Evolutionary conservation across 768 basidiomycete species (phyloP).

Genomic region (Lactarius sanguifluus): DNA sequence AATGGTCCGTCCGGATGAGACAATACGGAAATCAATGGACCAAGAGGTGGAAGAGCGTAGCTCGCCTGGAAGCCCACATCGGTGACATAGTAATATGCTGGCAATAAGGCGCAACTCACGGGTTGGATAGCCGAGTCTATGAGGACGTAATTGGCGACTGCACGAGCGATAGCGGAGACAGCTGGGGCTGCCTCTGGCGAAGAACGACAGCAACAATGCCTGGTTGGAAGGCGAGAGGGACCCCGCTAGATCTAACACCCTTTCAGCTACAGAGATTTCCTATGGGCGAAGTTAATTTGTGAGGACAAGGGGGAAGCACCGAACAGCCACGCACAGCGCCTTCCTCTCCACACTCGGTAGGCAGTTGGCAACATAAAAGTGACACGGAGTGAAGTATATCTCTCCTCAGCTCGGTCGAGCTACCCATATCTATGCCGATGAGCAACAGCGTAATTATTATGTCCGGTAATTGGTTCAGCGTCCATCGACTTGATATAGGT

Average conservation of each 20-base stretch:
- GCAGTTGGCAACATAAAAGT: slow-evolving; percentile 44
- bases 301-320: background rate
- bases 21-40: slow-evolving; percentile 52
- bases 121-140: slow-evolving; percentile 31
- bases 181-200: slow-evolving; percentile 51
- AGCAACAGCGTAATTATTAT: slow-evolving; percentile 51
- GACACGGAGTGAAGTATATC: slow-evolving; percentile 52
- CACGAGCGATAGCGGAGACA: slow-evolving; percentile 56
- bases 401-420: slow-evolving; percentile 44
- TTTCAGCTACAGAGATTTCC: slow-evolving; percentile 50
- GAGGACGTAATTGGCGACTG: slow-evolving; percentile 54
- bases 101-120: slow-evolving; percentile 16
- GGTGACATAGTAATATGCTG: background rate
- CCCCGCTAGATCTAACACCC: slow-evolving; percentile 43
- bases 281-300: slow-evolving; percentile 31
- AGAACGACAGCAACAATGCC: slow-evolving; percentile 48
- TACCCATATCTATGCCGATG: slow-evolving; percentile 55
- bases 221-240: slow-evolving; percentile 50
- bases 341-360: slow-evolving; percentile 33
- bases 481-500: slow-evolving; percentile 34
- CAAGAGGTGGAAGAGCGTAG: slow-evolving; percentile 49
- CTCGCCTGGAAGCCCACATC: slow-evolving; percentile 31
- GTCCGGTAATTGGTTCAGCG: slow-evolving; percentile 45
- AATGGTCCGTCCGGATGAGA: slow-evolving; percentile 44
- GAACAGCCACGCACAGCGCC: slow-evolving; percentile 10